Base-by-base conservation (phyloP, 139 green algal species). In the Protoeuglena noctilucae region DNA sequence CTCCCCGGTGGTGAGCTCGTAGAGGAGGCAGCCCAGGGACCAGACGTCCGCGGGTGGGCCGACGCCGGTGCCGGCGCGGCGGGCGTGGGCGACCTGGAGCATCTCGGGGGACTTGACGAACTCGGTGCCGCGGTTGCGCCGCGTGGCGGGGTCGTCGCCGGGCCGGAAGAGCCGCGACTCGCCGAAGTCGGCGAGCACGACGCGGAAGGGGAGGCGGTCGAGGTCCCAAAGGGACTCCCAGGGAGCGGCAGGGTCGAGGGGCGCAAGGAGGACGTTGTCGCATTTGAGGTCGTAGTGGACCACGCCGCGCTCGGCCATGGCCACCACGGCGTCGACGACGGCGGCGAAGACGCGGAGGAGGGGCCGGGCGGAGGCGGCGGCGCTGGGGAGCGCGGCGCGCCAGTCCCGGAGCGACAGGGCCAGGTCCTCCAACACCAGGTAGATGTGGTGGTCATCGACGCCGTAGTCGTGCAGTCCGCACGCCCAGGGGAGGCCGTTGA, bases 251-350 rank as follows among this genome's bases (percentile, higher is more conserved):
- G 45, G 9, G 12, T 9, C 5, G 48, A 80, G 52, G 1, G 73
- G 60, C 34, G 84, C 73, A 19, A 91, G 64, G 22, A 89, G 63
- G 18, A 90, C 61, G 60, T 93, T 93, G 58, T 87, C 75, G 55
- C 71, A 80, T 70, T 93, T 93, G 45, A 92, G 67, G 63, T 93
- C 84, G 66, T 84, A 93, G 64, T 93, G 84, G 25, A 89, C 71
- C 4, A 91, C 63, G 1, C 73, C 62, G 7, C 64, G 40, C 0
- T 66, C 60, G 21, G 69, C 57, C 28, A 87, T 52, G 17, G 65
- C 34, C 29, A 43, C 49, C 14, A 76, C 54, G 46, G 45, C 46
- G 19, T 34, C 16, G 3, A 61, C 21, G 17, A 74, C 62, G 39
- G 64, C 29, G 17, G 27, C 31, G 48, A 81, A 74, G 2, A 86